Evolutionary conservation across 2,329 filamentous ascomycete genomes (phyloP), one percentile per base, ranked within the genome.

Genomic region (Myriosclerotinia scirpicola): DNA sequence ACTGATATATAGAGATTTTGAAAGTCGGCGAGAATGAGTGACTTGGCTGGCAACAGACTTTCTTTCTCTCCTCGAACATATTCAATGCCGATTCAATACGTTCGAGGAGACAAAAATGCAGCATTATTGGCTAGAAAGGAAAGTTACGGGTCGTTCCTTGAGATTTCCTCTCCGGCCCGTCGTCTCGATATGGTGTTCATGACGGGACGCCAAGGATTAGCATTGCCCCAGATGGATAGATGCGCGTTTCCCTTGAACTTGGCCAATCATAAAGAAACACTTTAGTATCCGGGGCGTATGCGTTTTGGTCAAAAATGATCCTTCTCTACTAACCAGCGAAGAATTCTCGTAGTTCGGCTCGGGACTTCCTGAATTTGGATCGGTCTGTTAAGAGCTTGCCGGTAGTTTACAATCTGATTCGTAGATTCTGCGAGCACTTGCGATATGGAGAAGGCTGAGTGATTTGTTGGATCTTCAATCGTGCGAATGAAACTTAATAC

Each of bases 1-100:
- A 38, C 44, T 40, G 58, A 50, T 61, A 26, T 60, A 50, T 40
- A 61, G 44, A 61, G 11, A 61, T 50, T 38, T 61, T 14, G 44
- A 20, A 14, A 26, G 14, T 38, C 44, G 44, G 58, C 34, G 34
- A 36, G 48, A 17, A 26, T 38, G 30, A 60, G 7, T 22, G 30
- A 38, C 58, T 50, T 38, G 44, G 34, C 58, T 50, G 14, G 46
- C 20, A 34, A 61, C 44, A 50, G 58, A 40, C 30, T 26, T 52
- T 30, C 8, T 61, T 20, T 7, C 11, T 50, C n/a, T 14, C 58
- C n/a, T 11, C 26, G 34, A 17, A 20, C n/a, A 14, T 38, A 12
- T 26, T 20, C 30, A 40, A 36, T 26, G 36, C n/a, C 15, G 20
- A 50, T 20, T 5, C 12, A 38, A 38, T 48, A 50, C 17, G 14